Conservation (phyloP, 306 rosid species). For the Alnus rubra region DNA sequence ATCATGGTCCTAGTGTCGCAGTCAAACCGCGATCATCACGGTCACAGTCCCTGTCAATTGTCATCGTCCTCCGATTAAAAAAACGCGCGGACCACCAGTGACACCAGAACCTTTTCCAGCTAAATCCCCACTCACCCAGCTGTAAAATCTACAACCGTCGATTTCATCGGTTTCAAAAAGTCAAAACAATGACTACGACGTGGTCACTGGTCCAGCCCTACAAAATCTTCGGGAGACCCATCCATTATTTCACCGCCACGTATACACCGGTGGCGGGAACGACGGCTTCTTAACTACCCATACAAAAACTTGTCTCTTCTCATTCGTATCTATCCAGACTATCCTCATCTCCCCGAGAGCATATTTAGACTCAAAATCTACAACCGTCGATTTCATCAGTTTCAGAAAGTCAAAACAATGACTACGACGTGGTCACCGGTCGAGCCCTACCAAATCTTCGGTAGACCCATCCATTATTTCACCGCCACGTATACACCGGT, state of each 20-base stretch:
- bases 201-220: background rate
- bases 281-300: too few species aligned
- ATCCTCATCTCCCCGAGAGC: too few species aligned
- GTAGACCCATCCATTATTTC: background rate
- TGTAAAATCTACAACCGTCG: background rate
- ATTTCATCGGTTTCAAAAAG: background rate
- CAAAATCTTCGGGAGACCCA: background rate
- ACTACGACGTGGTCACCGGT: background rate
- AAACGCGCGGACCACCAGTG: background rate
- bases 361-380: too few species aligned
- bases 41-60: background rate
- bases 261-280: background rate
- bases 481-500: background rate
- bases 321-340: too few species aligned
- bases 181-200: background rate
- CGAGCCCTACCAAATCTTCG: background rate
- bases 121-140: background rate
- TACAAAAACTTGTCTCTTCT: too few species aligned
- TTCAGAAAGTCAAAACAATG: background rate
- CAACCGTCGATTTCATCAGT: background rate
- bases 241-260: background rate
- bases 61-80: background rate
- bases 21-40: background rate
- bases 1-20: background rate
- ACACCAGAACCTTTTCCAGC: background rate